Base-by-base conservation (phyloP, 2,329 filamentous ascomycete species). In the Penicillium sp. region DNA sequence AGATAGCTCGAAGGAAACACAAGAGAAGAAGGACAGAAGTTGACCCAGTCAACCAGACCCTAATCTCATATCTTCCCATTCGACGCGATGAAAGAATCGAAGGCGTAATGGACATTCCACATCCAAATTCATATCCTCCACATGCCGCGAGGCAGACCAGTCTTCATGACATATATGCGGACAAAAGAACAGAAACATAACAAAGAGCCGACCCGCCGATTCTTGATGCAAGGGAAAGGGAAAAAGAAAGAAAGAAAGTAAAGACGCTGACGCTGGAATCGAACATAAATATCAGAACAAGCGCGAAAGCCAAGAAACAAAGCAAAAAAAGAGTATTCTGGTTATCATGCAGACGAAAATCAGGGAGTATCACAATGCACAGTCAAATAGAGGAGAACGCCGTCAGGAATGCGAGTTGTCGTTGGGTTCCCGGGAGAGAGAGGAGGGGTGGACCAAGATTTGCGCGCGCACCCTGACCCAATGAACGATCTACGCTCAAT, bases 231-330 rank as follows among this genome's bases (percentile, higher is more conserved):
- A 68, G 60, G 58, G 55, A 49, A 60, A 62, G 59, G 39, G 44
- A 54, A 59, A 49, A 60, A n/a, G n/a, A 63, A 48, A 59, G 55
- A 54, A 50, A 59, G 29, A 59, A 57, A 48, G 60, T 59, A 59
- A 68, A 74, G 70, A 74, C 71, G 74, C 67, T 72, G 73, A 75
- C 78, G 80, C 81, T 83, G 72, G 78, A 64, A 66, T 69, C 64
- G 70, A 69, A 63, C 59, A 65, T 27, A 68, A 67, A 66, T 63
- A 67, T 63, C 67, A 70, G 69, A 67, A 70, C 65, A 77, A 74
- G 72, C 76, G 65, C 42, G 58, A 57, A 63, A 55, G 18, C 18
- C 18, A 57, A 54, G 6, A 27, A 5, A 27, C 5, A 27, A 8
- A 27, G 4, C 24, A 27, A 27, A 27, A 8, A 27, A 8, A 43